Evolutionary conservation across 192 early-diverging fungal species (phyloP), one percentile per base, ranked within the genome.

Genomic region (Coemansia sp.): DNA sequence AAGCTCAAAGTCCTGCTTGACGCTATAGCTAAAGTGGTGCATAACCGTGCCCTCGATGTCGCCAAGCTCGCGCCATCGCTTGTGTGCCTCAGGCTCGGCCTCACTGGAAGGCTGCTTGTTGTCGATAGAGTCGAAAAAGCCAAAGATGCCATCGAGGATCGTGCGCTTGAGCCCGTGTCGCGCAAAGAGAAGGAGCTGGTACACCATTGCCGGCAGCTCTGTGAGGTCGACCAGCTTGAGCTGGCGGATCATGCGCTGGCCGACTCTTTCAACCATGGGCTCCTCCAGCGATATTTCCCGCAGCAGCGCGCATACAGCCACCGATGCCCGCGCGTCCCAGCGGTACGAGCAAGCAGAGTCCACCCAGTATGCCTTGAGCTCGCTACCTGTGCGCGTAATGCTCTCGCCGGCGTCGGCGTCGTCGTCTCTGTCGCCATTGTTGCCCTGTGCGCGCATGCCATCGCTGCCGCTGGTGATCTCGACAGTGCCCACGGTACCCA

Each of bases 1-100:
- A 14, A 74, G 55, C 62, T 83, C 85, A 67, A 88, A 85, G 69
- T 91, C 88, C 69, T 91, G 90, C 52, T 86, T 87, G 25, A 89
- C 82, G 23, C 83, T 85, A 58, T 87, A 90, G 62, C 78, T 83
- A 34, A 91, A 78, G 58, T 91, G 88, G 50, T 90, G 78, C 67
- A 91, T 83, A 9, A 87, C 85, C 0, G 85, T 87, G 23, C 86
- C 88, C 58, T 89, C 85, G 30, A 85, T 84, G 5, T 80, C 83
- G 42, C 75, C 81, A 35, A 86, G 62, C 66, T 82, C 62, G 47
- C 64, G 66, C 58, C 62, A 62, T 45, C 48, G 47, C 22, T 56
- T 65, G 25, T 48, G 19, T 22, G 52, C 68, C 53, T 46, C 32
- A 47, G 29, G 59, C 20, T 28, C 22, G 11, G 55, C 49, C 29